Conservation (phyloP, 306 rosid genomes). For the Vigna radiata region DNA sequence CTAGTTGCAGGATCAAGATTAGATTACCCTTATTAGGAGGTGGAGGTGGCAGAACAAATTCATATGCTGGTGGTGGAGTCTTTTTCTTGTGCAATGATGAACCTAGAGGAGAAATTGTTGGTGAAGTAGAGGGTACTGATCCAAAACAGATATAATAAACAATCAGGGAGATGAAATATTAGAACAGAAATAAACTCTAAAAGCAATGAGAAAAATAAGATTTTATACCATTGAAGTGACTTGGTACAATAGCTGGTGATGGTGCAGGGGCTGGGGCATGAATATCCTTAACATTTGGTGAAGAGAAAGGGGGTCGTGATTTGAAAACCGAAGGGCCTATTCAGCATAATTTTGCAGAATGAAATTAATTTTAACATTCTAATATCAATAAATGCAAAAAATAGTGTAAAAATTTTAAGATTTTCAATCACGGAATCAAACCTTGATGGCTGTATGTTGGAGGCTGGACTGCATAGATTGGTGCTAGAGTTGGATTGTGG, state of each 20-base stretch:
- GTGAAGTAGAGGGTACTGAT: constrained; percentile 68
- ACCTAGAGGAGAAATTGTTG: constrained; percentile 67
- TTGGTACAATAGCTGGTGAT: constrained; percentile 56
- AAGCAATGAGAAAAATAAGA: constrained; percentile 29
- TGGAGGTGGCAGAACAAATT: constrained; percentile 81
- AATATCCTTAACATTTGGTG: constrained; percentile 50
- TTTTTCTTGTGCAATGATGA: constrained; percentile 60
- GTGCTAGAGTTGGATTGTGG: constrained; percentile 52
- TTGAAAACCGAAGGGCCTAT: constrained; percentile 66
- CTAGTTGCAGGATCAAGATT: constrained; percentile 25
- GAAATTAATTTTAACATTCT: constrained; percentile 31
- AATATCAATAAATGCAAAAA: constrained; percentile 27
- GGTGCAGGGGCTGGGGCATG: constrained; percentile 64
- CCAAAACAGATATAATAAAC: constrained; percentile 45
- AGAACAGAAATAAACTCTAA: constrained; percentile 23
- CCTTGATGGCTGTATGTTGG: constrained; percentile 64
- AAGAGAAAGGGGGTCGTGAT: constrained; percentile 56
- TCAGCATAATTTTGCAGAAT: constrained; percentile 17
- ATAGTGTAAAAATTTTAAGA: neutral
- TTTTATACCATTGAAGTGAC: constrained; percentile 59
- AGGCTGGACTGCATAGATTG: constrained; percentile 53
- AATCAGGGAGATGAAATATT: constrained; percentile 19
- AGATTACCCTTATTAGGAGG: constrained; percentile 83
- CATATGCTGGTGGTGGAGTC: constrained; percentile 70
- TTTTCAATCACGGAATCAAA: constrained; percentile 43